Base-by-base conservation (phyloP, 1,284 basidiomycete genomes). In the Ganoderma sp. region DNA sequence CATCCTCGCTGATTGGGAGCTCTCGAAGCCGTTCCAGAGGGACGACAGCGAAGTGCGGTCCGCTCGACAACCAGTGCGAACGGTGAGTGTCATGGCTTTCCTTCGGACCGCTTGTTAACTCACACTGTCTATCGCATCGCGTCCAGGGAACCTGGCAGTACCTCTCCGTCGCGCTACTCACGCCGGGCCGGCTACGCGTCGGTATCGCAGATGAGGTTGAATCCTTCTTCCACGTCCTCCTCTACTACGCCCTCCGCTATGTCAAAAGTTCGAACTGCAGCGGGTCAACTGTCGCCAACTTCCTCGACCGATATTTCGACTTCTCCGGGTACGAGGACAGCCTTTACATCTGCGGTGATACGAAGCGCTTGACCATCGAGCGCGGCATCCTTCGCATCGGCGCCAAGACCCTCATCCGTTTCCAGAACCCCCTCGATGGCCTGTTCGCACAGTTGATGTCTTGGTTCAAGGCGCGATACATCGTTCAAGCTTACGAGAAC, bases 1-100 rank as follows among this genome's bases (percentile, higher is more conserved):
- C 3, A 25, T 63, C 8, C 62, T 63, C 19, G 45, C 22, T 2
- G 62, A 63, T 15, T 63, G 62, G 62, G 62, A 63, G 62, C 25
- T 63, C 9, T 63, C 62, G 7, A 63, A 56, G 6, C 37, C 50
- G 8, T 10, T 39, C 1, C 37, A 41, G 4, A 28, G 42, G 12
- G 28, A 17, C 2, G 17, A 15, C 5, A 28, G 28, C 2, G n/a
- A 8, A 43, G 15, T 14, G 4, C 50, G 48, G 15, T 15, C 2
- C 22, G 37, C 62, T 39, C 50, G 50, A 6, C 62, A 54, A 37
- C 37, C 50, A 9, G 50, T 41, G 6, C 50, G 50, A 34, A 54
- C 50, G 5, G 62, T 63, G 19, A 54, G 22, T 39, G 17, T 0
- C 2, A 7, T 42, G 2, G 22, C 2, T 17, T 15, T 54, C 28